Percentiles rank a stretch among this genome's conserved stretches.
These are phyloP conservation scores for Limtongozyma cylindracea DNA, from an alignment of 805 yeast genomes.

Conservation along the genomic window DNA sequence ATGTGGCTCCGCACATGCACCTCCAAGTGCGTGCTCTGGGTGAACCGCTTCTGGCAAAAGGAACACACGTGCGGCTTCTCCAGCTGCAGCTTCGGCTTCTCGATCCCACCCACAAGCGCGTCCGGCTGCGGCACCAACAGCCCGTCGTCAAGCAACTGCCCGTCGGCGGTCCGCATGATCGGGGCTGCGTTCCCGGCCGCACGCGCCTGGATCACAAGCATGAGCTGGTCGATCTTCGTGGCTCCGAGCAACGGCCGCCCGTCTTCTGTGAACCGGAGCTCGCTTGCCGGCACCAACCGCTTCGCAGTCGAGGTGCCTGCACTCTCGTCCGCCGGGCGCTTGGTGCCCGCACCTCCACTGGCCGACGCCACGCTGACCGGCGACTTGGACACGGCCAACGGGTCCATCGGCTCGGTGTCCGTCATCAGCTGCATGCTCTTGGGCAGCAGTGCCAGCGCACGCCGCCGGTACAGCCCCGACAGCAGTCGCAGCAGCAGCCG, in stretches of 20 bases:
- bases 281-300: too few relatives aligned
- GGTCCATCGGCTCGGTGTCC: too few relatives aligned
- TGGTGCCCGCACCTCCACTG: too few relatives aligned
- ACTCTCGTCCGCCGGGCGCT: too few relatives aligned
- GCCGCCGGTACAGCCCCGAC: too few relatives aligned
- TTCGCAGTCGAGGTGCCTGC: too few relatives aligned
- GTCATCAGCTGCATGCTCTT: too few relatives aligned
- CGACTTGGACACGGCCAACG: too few relatives aligned
- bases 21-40: slow-evolving; percentile 79
- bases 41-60: slow-evolving; percentile 57
- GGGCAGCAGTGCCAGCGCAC: too few relatives aligned
- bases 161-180: slow-evolving; percentile 42
- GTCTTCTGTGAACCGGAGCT: too few relatives aligned
- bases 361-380: too few relatives aligned
- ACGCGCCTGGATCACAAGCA: slow-evolving; percentile 79
- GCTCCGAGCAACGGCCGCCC: slow-evolving; percentile 58
- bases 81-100: slow-evolving; percentile 15
- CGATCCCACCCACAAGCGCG: slow-evolving; percentile 60
- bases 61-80: slow-evolving; percentile 41
- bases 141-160: slow-evolving; percentile 25
- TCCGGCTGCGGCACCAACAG: slow-evolving; percentile 20
- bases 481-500: too few relatives aligned
- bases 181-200: slow-evolving; percentile 47
- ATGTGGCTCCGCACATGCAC: slow-evolving; percentile 76
- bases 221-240: slow-evolving; percentile 73